These are phyloP conservation scores for Pichia nakasei DNA, from an alignment of 805 yeast genomes.

Conservation along the genomic window DNA sequence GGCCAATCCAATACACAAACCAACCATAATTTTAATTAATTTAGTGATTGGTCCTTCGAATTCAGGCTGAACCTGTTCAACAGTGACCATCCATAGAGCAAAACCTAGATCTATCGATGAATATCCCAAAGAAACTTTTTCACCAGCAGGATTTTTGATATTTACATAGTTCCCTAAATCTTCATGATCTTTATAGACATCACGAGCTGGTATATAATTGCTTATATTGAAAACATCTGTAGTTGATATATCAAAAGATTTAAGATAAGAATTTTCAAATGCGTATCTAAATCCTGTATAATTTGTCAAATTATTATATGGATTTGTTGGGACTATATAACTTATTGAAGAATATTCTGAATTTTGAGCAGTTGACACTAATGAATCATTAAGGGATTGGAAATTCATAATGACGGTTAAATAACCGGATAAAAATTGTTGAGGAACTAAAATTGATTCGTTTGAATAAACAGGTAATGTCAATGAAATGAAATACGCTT, in stretches of 20 bases:
- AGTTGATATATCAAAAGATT: slow-evolving; percentile 2
- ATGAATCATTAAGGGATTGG: slow-evolving; percentile 27
- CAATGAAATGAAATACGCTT: slow-evolving; percentile 55
- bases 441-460: slow-evolving; percentile 54
- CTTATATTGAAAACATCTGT: slow-evolving; percentile 6
- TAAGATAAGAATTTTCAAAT: slow-evolving; percentile 28
- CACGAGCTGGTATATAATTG: slow-evolving; percentile 18
- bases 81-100: slow-evolving; percentile 62
- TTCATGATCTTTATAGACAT: slow-evolving; percentile 15
- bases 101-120: slow-evolving; percentile 35
- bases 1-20: slow-evolving; percentile 73
- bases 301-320: slow-evolving; percentile 16
- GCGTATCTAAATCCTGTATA: slow-evolving; percentile 33
- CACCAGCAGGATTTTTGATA: slow-evolving; percentile 28
- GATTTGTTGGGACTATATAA: slow-evolving; percentile 18
- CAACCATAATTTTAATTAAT: slow-evolving; percentile 61
- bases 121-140: slow-evolving; percentile 48
- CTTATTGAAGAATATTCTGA: slow-evolving; percentile 27
- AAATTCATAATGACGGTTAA: slow-evolving; percentile 49
- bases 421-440: slow-evolving; percentile 60
- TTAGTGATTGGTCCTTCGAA: slow-evolving; percentile 56
- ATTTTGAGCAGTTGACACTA: slow-evolving; percentile 26
- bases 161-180: slow-evolving; percentile 35
- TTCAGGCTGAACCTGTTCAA: slow-evolving; percentile 50
- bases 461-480: slow-evolving; percentile 71